A percentile compares a stretch with the other conserved stretches of the same genome.
phyloP scores from a whole-genome alignment of 2,329 filamentous ascomycete genomes.

The Fusarium verrucosum region DNA sequence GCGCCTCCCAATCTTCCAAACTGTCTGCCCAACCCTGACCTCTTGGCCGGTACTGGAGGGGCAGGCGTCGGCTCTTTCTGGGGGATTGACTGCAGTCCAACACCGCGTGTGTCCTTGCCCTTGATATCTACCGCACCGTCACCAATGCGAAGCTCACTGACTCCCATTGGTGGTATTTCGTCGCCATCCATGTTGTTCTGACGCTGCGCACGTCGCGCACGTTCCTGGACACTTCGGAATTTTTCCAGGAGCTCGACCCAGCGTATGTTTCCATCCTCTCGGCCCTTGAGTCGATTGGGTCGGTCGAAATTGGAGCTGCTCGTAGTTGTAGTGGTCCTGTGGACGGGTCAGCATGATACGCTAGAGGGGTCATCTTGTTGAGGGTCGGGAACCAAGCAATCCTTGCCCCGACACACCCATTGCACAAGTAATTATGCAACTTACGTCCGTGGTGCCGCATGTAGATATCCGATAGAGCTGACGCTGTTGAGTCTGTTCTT shows the following conservation, averaged over 20 bases:
- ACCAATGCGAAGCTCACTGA: constrained; percentile 54
- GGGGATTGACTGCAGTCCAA: constrained; percentile 53
- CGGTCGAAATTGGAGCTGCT: constrained; percentile 71
- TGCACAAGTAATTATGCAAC: not conserved
- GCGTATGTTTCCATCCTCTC: constrained; percentile 85
- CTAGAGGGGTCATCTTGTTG: not conserved
- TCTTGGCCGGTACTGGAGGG: constrained; percentile 62
- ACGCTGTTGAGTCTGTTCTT: constrained; percentile 98
- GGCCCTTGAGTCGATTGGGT: constrained; percentile 79
- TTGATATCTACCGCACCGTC: constrained; percentile 55
- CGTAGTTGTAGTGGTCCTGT: constrained; percentile 58
- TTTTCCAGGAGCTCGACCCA: constrained; percentile 96
- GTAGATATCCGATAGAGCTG: constrained; percentile 94
- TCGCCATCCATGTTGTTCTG: constrained; percentile 60
- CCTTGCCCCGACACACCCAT: not conserved
- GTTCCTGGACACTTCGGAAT: constrained; percentile 90
- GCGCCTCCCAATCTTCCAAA: constrained; percentile 77
- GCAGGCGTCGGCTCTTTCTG: constrained; percentile 59
- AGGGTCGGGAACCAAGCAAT: not conserved
- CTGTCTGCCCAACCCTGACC: constrained; percentile 71
- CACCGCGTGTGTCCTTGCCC: constrained; percentile 53
- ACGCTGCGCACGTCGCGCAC: constrained; percentile 76
- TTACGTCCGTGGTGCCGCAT: constrained; percentile 81
- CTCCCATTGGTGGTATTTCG: constrained; percentile 57
- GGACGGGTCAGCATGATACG: constrained; percentile 11